A percentile compares a stretch with the other conserved stretches of the same genome.
These are phyloP conservation scores for Lachancea nothofagi DNA, from an alignment of 805 yeast genomes.

Conservation along the genomic window DNA sequence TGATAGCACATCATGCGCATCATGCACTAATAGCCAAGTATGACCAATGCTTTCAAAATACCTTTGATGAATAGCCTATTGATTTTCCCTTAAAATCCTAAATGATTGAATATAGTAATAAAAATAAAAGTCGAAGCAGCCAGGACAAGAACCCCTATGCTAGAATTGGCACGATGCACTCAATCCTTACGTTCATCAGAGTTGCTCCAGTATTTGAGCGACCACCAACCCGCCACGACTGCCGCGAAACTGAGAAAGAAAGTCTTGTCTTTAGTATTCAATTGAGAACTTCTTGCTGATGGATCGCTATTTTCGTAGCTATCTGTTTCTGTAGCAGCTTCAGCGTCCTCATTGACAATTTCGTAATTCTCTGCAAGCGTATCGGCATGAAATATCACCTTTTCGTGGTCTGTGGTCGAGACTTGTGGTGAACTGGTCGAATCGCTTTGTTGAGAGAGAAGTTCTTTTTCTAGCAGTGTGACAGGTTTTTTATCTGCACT, in stretches of 20 bases:
- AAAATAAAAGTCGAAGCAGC: too few species aligned
- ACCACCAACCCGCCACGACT: slow-evolving; percentile 30
- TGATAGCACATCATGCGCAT: too few species aligned
- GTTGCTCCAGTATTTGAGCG: slow-evolving; percentile 12
- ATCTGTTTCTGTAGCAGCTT: slow-evolving; percentile 1
- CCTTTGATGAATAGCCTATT: too few species aligned
- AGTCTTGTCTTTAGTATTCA: slow-evolving; percentile 24
- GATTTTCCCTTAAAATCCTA: too few species aligned
- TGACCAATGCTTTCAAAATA: too few species aligned
- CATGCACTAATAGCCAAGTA: too few species aligned
- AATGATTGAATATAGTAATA: too few species aligned
- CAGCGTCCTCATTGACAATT: slow-evolving; percentile 10
- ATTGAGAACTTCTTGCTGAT: slow-evolving; percentile 8
- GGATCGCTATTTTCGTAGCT: neutral
- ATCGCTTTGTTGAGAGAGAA: slow-evolving; percentile 6
- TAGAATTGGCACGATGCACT: neutral
- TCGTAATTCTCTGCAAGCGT: slow-evolving; percentile 6
- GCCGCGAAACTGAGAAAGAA: slow-evolving; percentile 24
- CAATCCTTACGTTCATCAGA: neutral
- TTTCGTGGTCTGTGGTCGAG: slow-evolving; percentile 13
- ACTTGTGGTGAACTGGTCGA: slow-evolving; percentile 7
- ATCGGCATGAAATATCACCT: slow-evolving; percentile 12
- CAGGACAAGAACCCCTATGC: too few species aligned
- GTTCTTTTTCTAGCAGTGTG: slow-evolving; percentile 25
- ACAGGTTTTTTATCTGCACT: slow-evolving; percentile 40